phyloP scores from a whole-genome alignment of 805 yeast genomes.

The Candida sakaeoensis region DNA sequence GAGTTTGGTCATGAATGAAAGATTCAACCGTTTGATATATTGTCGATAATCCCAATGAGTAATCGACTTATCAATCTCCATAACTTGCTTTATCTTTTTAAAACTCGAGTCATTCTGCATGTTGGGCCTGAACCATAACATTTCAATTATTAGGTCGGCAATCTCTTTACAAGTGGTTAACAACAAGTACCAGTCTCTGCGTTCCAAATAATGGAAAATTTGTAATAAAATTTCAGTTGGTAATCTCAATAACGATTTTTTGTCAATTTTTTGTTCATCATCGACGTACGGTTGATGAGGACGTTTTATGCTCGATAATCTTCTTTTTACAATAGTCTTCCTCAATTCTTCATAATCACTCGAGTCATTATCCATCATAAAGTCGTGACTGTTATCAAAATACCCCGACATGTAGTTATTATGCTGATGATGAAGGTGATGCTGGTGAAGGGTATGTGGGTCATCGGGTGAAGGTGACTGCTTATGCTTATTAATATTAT shows the following conservation, averaged over 20 bases:
- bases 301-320: conserved; percentile 16
- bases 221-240: conserved; percentile 63
- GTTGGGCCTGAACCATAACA: conserved; percentile 85
- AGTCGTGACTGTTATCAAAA: conserved; percentile 14
- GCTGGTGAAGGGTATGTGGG: not conserved
- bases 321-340: conserved; percentile 27
- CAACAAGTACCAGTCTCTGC: conserved; percentile 58
- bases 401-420: not conserved
- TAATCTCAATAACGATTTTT: conserved; percentile 39
- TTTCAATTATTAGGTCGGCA: conserved; percentile 72
- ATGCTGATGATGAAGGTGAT: no score
- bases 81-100: conserved; percentile 51
- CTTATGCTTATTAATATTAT: not conserved
- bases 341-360: conserved; percentile 33
- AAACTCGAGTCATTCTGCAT: conserved; percentile 50
- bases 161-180: conserved; percentile 77
- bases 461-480: not conserved
- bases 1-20: conserved; percentile 66
- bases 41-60: conserved; percentile 66
- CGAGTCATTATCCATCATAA: conserved; percentile 31
- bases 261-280: conserved; percentile 9
- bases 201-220: conserved; percentile 60
- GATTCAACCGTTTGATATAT: conserved; percentile 74
- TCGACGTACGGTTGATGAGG: conserved; percentile 4
- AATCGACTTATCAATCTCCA: conserved; percentile 42